A percentile compares a stretch with the other conserved stretches of the same genome.
Conservation (phyloP, 2,329 filamentous ascomycete species). For the Cladophialophora chaetospira region DNA sequence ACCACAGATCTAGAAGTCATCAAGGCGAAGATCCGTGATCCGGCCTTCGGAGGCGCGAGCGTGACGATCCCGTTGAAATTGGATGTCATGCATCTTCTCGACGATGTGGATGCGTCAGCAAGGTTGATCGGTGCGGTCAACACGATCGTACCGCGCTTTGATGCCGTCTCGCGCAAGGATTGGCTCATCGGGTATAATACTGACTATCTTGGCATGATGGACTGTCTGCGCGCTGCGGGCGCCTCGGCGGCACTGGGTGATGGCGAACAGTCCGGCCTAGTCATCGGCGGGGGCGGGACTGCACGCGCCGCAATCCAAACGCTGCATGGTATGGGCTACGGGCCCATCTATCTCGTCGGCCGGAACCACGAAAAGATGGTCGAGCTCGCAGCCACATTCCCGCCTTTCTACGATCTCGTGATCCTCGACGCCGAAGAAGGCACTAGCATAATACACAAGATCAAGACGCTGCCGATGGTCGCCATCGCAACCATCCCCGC, state of each 20-base stretch:
- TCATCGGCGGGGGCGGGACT: slow-evolving; percentile 90
- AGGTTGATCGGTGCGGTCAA: slow-evolving; percentile 88
- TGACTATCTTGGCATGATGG: slow-evolving; percentile 90
- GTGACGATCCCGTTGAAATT: slow-evolving; percentile 95
- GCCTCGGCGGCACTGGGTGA: slow-evolving; percentile 49
- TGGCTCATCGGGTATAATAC: slow-evolving; percentile 85
- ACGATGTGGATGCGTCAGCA: slow-evolving; percentile 77
- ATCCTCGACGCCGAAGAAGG: slow-evolving; percentile 53
- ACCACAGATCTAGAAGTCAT: slow-evolving; percentile 67
- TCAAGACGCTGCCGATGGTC: slow-evolving; percentile 60
- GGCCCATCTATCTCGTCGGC: slow-evolving; percentile 83
- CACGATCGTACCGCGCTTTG: slow-evolving; percentile 71
- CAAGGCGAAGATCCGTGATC: slow-evolving; percentile 64
- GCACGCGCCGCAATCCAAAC: slow-evolving; percentile 89
- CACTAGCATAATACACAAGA: neutral
- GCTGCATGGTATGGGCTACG: slow-evolving; percentile 78
- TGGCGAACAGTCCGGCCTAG: slow-evolving; percentile 63
- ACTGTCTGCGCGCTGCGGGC: slow-evolving; percentile 71
- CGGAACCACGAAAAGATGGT: slow-evolving; percentile 70
- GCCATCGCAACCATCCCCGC: slow-evolving; percentile 90
- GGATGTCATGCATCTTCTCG: slow-evolving; percentile 78
- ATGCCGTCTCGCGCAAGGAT: slow-evolving; percentile 37
- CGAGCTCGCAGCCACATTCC: slow-evolving; percentile 71
- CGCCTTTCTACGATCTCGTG: slow-evolving; percentile 68
- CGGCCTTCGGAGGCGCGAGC: slow-evolving; percentile 86